Base-by-base conservation (phyloP, 345 rosid genomes). In the Rubroshorea leprosula region DNA sequence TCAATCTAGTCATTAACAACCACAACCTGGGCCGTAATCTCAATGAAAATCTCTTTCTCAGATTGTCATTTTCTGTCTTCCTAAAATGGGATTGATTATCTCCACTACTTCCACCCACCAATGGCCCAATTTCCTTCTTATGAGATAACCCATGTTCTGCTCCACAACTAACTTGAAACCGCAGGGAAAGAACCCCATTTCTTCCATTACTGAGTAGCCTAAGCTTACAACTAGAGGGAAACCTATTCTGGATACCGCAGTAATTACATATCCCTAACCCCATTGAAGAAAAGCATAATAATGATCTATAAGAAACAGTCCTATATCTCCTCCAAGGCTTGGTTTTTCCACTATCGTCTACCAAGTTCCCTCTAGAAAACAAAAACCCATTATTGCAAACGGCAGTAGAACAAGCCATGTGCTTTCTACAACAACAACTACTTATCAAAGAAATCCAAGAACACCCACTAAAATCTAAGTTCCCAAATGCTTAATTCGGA, bases 11-110 rank as follows among this genome's bases (percentile, higher is more conserved):
- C 1, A 63, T 69, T 52, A 93, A 65, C 35, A 85, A 75, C 22
- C 93, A 63, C 71, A 93, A 68, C 63, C 97, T 71, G 2, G 97
- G 86, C 25, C 89, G 70, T 70, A 89, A 64, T 70, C 99, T 80
- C 39, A 84, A 56, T 0, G 83, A 76, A 60, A 83, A 78, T 55
- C 68, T 78, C 74, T 65, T 80, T 18, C 76, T 69, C 68, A 65
- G 44, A 58, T 63, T 48, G 55, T 71, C 55, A 57, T 61, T 61
- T 20, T 62, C 68, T 61, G 67, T 57, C 22, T 67, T 74, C 44
- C 66, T 64, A 52, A 62, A 35, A 44, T 46, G 73, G 29, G 61
- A 66, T 58, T 62, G 57, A 11, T 69, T 75, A 66, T 58, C 70
- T 68, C 74, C 71, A 61, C 68, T 67, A 52, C 45, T 64, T 56